Base-by-base conservation (phyloP, 345 rosid species). In the Hypericum perforatum region DNA sequence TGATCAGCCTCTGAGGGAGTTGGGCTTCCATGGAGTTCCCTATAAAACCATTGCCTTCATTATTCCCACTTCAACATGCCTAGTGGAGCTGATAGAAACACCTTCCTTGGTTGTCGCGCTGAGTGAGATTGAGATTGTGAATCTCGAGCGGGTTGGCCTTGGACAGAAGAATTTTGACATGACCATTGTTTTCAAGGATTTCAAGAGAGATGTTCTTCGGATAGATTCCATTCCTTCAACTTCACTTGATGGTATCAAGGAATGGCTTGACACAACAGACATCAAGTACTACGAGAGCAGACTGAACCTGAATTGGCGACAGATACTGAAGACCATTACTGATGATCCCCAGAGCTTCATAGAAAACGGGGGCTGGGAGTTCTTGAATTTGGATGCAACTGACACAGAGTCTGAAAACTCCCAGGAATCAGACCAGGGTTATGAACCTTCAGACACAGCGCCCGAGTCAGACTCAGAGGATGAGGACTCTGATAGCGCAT, bases 11-110 rank as follows among this genome's bases (percentile, higher is more conserved):
- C 55, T 81, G 58, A 80, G 95, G 66, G 95, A 88, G 69, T 89
- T 88, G 16, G 98, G 98, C 45, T 92, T 92, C 80, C 83, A 73
- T 63, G 98, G 98, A 42, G 98, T 92, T 22, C 96, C 96, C 0
- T 66, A 78, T 68, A 88, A 88, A 68, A 67, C 88, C 15, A 72
- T 84, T 8, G 84, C 85, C 11, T 88, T 88, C 70, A 92, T 92
- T 39, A 78, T 88, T 57, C 98, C 98, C 8, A 77, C 94, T 11
- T 88, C 95, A 1, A 81, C 80, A 67, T 88, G 96, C 77, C 64
- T 92, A 49, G 98, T 92, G 15, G 94, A 85, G 79, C 82, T 92
- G 41, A 53, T 84, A 49, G 98, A 88, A 61, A 73, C 75, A 7
- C 96, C 96, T 60, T 80, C 80, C 65, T 76, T 92, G 14, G 97